phyloP scores from a whole-genome alignment of 345 rosid species.

The Salix dunnii region DNA sequence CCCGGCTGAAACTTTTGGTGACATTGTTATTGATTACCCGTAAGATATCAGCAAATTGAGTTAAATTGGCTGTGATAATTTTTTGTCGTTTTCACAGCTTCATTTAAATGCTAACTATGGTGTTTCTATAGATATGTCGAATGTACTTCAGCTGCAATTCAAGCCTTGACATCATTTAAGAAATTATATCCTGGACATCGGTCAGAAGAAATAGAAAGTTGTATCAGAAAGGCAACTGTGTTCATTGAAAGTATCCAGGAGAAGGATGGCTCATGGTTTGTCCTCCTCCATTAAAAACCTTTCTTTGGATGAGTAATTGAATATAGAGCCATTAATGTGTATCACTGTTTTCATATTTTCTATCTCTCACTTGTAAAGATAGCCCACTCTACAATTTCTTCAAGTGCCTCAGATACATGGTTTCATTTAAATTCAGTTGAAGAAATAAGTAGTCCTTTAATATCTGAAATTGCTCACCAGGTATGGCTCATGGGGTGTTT shows the following conservation, averaged over 20 bases:
- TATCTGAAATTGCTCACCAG: constrained; percentile 30
- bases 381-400: background rate
- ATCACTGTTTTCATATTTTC: background rate
- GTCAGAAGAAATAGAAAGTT: constrained; percentile 60
- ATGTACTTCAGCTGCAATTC: constrained; percentile 91
- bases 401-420: background rate
- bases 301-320: background rate
- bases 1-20: constrained; percentile 99
- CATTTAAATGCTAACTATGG: background rate
- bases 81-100: background rate
- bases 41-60: constrained; percentile 42
- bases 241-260: constrained; percentile 71
- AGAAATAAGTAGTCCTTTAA: background rate
- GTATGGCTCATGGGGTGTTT: constrained; percentile 97
- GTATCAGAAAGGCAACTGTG: constrained; percentile 60
- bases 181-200: constrained; percentile 75
- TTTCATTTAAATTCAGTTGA: constrained; percentile 1
- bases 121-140: constrained; percentile 62
- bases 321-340: background rate
- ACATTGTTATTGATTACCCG: constrained; percentile 94
- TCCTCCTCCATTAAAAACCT: constrained; percentile 9
- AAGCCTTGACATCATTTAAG: constrained; percentile 70
- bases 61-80: constrained; percentile 1
- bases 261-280: constrained; percentile 94
- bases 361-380: background rate